Conservation (phyloP, 352 stramenopile genomes). For the Phytophthora idaei region DNA sequence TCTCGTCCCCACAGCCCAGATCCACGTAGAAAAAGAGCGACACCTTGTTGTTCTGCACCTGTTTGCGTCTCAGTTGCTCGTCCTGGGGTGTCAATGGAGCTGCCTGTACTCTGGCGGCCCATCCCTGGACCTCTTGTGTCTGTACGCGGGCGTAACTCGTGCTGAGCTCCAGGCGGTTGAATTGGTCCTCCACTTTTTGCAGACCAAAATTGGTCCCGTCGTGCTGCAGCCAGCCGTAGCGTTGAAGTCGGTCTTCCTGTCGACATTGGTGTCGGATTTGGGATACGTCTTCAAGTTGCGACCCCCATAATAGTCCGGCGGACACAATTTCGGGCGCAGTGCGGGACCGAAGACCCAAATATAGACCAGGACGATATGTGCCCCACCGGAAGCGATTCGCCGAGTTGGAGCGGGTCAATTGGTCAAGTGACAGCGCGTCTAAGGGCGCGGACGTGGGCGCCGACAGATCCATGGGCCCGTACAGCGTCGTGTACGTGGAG, state of each 20-base stretch:
- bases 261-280: conserved; percentile 78
- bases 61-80: conserved; percentile 42
- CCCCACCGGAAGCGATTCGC: conserved; percentile 60
- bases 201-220: conserved; percentile 64
- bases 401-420: conserved; percentile 47
- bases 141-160: conserved; percentile 61
- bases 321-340: conserved; percentile 68
- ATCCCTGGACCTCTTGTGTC: conserved; percentile 43
- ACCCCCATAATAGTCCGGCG: conserved; percentile 75
- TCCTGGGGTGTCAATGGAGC: conserved; percentile 52
- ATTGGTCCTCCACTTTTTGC: conserved; percentile 76
- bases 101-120: conserved; percentile 52
- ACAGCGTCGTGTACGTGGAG: conserved; percentile 34
- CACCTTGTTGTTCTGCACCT: conserved; percentile 55
- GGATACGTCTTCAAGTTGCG: conserved; percentile 69
- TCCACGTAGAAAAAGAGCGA: conserved; percentile 88
- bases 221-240: conserved; percentile 84
- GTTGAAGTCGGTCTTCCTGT: conserved; percentile 77
- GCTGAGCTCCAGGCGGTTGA: conserved; percentile 66
- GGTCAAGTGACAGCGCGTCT: conserved; percentile 39
- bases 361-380: conserved; percentile 78
- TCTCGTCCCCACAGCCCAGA: conserved; percentile 74
- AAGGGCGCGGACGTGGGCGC: conserved; percentile 16
- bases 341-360: conserved; percentile 79
- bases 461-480: conserved; percentile 19